These are phyloP conservation scores for Chlamydomonas urium DNA, from an alignment of 139 green algal species.

Conservation along the genomic window DNA sequence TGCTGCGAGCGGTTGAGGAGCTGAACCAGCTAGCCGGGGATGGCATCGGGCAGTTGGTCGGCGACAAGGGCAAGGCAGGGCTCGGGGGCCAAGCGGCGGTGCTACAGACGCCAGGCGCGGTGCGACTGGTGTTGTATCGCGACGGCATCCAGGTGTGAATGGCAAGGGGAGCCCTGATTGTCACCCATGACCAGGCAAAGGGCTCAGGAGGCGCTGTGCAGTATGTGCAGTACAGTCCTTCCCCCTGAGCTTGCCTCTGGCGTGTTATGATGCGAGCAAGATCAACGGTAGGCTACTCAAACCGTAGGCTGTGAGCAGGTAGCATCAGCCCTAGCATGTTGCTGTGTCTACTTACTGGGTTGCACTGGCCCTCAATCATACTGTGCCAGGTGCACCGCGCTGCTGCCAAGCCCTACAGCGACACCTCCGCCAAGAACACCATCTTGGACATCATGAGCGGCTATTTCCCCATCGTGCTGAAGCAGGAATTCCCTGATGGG, in stretches of 20 bases:
- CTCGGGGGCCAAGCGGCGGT: too few relatives aligned
- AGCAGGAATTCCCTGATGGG: constrained; percentile 47
- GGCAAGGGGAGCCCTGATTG: too few relatives aligned
- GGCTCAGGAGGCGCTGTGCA: too few relatives aligned
- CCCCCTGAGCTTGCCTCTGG: too few relatives aligned
- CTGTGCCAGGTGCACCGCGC: constrained; percentile 21
- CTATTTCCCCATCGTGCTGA: constrained; percentile 20
- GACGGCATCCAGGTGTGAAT: constrained; percentile 45
- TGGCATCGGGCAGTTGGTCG: constrained; percentile 42
- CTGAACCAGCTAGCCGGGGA: constrained; percentile 24
- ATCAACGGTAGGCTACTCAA: not conserved
- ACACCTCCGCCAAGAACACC: constrained; percentile 14
- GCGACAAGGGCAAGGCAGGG: constrained; percentile 22
- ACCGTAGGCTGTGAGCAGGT: not conserved
- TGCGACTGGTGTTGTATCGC: constrained; percentile 35
- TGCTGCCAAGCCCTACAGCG: constrained; percentile 23
- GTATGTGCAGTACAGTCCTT: too few relatives aligned
- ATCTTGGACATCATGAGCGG: constrained; percentile 26
- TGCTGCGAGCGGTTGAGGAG: not conserved
- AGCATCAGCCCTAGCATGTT: not conserved
- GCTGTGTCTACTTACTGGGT: not conserved
- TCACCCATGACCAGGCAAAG: too few relatives aligned
- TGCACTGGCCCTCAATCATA: too few relatives aligned
- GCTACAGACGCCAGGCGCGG: constrained; percentile 32
- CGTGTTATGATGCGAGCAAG: not conserved